These are phyloP conservation scores for Pulicaria dysenterica DNA, from an alignment of 129 eudicot species.

Conservation along the genomic window DNA sequence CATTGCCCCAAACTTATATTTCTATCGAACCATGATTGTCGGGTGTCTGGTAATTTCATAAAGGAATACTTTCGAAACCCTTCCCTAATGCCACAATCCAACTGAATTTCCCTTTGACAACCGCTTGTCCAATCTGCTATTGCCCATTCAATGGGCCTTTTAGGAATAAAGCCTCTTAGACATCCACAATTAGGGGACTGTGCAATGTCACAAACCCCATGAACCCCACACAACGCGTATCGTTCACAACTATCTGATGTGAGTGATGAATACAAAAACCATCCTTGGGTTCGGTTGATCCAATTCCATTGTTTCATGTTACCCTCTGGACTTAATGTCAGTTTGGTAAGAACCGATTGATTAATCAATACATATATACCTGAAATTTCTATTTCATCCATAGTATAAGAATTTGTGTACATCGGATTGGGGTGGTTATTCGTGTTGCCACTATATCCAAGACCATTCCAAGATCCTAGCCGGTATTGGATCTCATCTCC, in stretches of 20 bases:
- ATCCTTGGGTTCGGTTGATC: conserved; percentile 1
- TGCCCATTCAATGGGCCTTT: not conserved
- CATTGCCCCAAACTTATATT: conserved; percentile 38
- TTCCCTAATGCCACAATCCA: conserved; percentile 4
- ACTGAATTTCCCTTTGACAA: not conserved
- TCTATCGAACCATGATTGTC: conserved; percentile 27
- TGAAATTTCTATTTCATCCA: conserved; percentile 17
- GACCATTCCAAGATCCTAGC: conserved; percentile 42
- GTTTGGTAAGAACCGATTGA: not conserved
- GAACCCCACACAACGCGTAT: conserved; percentile 18
- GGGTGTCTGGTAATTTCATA: conserved; percentile 36
- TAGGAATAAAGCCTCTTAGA: conserved; percentile 24
- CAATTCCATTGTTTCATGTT: not conserved
- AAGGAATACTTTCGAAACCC: conserved; percentile 28
- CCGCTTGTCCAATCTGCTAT: conserved; percentile 7
- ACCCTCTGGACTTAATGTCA: not conserved
- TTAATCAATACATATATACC: not conserved
- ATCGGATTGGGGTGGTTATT: conserved; percentile 6
- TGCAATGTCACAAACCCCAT: conserved; percentile 23
- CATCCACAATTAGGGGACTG: conserved; percentile 18
- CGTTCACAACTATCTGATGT: not conserved
- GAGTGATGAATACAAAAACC: not conserved
- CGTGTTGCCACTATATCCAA: conserved; percentile 23
- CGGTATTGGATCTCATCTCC: not conserved
- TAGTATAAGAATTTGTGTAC: not conserved